Evolutionary conservation across 768 basidiomycete genomes (phyloP).

Genomic region (Xerocomellus chrysenteron): DNA sequence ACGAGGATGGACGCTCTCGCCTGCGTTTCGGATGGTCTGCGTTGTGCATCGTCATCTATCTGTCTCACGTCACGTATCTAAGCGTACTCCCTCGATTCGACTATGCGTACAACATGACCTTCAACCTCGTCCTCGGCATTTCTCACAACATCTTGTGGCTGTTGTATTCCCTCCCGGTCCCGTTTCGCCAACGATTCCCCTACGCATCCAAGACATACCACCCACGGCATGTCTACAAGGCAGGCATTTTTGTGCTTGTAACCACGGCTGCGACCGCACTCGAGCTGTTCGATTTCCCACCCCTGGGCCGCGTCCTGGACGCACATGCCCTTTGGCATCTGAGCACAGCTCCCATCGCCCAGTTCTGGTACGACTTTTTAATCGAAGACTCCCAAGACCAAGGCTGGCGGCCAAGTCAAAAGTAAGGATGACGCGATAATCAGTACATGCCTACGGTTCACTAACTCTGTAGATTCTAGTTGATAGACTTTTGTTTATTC

Average conservation of each 20-base stretch:
- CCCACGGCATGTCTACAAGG: conserved; percentile 49
- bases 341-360: conserved; percentile 72
- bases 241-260: conserved; percentile 30
- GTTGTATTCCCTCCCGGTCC: conserved; percentile 56
- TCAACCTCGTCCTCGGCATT: conserved; percentile 76
- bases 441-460: background rate
- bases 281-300: conserved; percentile 91
- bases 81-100: conserved; percentile 76
- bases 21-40: conserved; percentile 43
- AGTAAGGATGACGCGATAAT: conserved; percentile 14
- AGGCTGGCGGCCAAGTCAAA: conserved; percentile 55
- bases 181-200: conserved; percentile 55
- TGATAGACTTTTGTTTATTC: conserved; percentile 6
- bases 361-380: conserved; percentile 81
- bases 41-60: conserved; percentile 54
- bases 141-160: conserved; percentile 83
- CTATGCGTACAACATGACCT: conserved; percentile 90
- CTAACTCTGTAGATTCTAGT: conserved; percentile 14
- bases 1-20: conserved; percentile 14
- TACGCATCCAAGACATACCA: conserved; percentile 54
- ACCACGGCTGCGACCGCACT: conserved; percentile 75
- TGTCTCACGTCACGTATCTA: conserved; percentile 79
- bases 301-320: conserved; percentile 72
- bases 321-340: conserved; percentile 95
- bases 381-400: conserved; percentile 67